phyloP scores from a whole-genome alignment of 345 rosid genomes.

The Arabidopsis arenosa region DNA sequence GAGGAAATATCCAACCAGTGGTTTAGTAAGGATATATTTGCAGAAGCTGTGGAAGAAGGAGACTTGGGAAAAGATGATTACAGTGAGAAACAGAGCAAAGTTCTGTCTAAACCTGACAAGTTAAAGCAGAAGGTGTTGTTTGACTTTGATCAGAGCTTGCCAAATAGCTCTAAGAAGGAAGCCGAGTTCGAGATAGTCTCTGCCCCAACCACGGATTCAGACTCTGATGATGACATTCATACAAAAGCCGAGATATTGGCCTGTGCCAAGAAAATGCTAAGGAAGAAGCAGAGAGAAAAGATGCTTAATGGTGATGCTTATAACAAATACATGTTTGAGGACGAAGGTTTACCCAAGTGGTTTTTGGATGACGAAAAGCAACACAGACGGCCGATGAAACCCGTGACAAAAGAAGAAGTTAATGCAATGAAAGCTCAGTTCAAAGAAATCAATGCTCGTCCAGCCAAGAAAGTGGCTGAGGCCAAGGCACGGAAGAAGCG shows the following conservation, averaged over 20 bases:
- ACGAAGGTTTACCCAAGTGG: constrained; percentile 80
- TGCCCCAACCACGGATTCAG: constrained; percentile 72
- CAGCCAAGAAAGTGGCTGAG: constrained; percentile 94
- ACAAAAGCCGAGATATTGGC: constrained; percentile 90
- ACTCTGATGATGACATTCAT: constrained; percentile 41
- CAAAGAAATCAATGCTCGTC: constrained; percentile 88
- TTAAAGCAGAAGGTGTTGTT: constrained; percentile 48
- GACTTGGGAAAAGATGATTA: constrained; percentile 57
- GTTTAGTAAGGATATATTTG: constrained; percentile 87
- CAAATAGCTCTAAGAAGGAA: constrained; percentile 46
- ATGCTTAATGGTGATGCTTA: constrained; percentile 79
- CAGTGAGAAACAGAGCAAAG: constrained; percentile 46
- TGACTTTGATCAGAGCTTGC: constrained; percentile 36
- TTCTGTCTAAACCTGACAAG: constrained; percentile 29
- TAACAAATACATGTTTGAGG: constrained; percentile 78
- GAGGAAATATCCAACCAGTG: constrained; percentile 80
- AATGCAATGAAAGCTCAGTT: constrained; percentile 87
- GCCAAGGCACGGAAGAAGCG: constrained; percentile 95
- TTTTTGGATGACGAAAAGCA: constrained; percentile 85
- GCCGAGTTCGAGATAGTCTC: constrained; percentile 88
- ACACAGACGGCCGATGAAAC: constrained; percentile 78
- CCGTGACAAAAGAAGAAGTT: constrained; percentile 84
- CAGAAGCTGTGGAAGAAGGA: constrained; percentile 77
- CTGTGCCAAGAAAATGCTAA: constrained; percentile 87
- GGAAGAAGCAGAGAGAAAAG: constrained; percentile 84